A percentile compares a stretch with the other conserved stretches of the same genome.
These are phyloP conservation scores for Fusarium circinatum DNA, from an alignment of 2,329 filamentous ascomycete species.

Conservation along the genomic window DNA sequence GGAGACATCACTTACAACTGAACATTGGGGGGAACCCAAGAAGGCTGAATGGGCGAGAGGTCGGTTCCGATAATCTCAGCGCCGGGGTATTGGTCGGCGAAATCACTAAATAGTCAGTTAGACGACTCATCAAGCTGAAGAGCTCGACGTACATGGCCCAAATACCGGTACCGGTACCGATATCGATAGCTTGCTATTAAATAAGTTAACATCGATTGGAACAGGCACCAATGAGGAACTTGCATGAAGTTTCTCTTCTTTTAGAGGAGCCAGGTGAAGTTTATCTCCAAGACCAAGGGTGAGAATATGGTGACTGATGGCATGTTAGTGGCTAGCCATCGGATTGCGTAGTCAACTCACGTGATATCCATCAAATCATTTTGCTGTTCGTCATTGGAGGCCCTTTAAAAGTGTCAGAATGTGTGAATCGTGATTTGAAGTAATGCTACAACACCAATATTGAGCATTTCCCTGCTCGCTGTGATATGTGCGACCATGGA, in stretches of 20 bases:
- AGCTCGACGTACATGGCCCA: constrained; percentile 54
- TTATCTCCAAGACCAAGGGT: constrained; percentile 37
- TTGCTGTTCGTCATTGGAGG: constrained; percentile 37
- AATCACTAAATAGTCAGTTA: constrained; percentile 54
- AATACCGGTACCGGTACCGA: constrained; percentile 67
- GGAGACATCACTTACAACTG: constrained; percentile 44
- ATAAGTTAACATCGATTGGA: too few relatives aligned
- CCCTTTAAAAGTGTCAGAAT: constrained; percentile 15
- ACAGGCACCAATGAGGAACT: too few relatives aligned
- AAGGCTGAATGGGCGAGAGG: constrained; percentile 53
- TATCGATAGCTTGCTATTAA: constrained; percentile 51
- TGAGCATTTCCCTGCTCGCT: constrained; percentile 39
- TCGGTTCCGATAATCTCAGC: constrained; percentile 62
- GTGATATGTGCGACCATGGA: constrained; percentile 39
- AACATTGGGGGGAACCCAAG: constrained; percentile 55
- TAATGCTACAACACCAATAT: constrained; percentile 30
- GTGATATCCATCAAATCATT: constrained; percentile 39
- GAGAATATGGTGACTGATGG: constrained; percentile 31
- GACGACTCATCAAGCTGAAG: fast-evolving
- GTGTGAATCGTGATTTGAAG: too few relatives aligned
- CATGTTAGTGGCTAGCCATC: not conserved
- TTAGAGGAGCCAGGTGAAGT: constrained; percentile 29
- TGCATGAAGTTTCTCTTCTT: constrained; percentile 42
- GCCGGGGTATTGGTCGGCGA: constrained; percentile 55
- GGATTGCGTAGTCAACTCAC: not conserved